These are phyloP conservation scores for Scheffersomyces spartinae DNA, from an alignment of 805 yeast species.

Conservation along the genomic window DNA sequence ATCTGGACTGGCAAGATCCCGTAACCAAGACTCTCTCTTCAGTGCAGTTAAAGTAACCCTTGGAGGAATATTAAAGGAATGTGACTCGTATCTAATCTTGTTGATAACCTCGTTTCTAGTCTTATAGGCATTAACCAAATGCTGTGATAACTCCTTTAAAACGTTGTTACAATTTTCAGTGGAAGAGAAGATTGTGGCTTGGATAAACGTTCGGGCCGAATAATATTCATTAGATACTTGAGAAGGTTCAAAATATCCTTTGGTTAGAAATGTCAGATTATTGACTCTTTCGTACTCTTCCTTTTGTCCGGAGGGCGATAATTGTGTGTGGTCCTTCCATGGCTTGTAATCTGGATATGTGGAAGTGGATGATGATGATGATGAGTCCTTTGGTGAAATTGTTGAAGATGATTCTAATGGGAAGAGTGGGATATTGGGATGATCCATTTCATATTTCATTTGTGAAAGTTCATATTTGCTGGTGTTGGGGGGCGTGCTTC, in stretches of 20 bases:
- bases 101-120: constrained; percentile 29
- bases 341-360: constrained; percentile 63
- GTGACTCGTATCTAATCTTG: constrained; percentile 21
- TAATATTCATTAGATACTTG: constrained; percentile 55
- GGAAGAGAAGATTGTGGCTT: constrained; percentile 27
- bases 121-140: constrained; percentile 24
- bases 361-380: neutral
- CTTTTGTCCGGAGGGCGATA: constrained; percentile 12
- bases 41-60: constrained; percentile 84
- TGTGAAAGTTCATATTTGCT: too few species aligned
- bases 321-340: constrained; percentile 46
- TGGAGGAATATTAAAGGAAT: constrained; percentile 65
- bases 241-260: constrained; percentile 61
- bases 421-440: too few species aligned
- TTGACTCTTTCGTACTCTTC: constrained; percentile 44
- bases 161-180: constrained; percentile 23
- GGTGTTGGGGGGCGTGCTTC: too few species aligned
- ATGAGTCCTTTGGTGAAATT: too few species aligned
- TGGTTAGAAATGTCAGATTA: constrained; percentile 40
- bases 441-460: too few species aligned
- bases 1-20: constrained; percentile 58
- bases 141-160: constrained; percentile 25
- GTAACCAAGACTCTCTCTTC: constrained; percentile 76
- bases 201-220: constrained; percentile 52
- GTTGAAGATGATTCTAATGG: too few species aligned